Evolutionary conservation across 2,329 filamentous ascomycete species (phyloP), one percentile per base, ranked within the genome.

Genomic region (Rutstroemia sp.): DNA sequence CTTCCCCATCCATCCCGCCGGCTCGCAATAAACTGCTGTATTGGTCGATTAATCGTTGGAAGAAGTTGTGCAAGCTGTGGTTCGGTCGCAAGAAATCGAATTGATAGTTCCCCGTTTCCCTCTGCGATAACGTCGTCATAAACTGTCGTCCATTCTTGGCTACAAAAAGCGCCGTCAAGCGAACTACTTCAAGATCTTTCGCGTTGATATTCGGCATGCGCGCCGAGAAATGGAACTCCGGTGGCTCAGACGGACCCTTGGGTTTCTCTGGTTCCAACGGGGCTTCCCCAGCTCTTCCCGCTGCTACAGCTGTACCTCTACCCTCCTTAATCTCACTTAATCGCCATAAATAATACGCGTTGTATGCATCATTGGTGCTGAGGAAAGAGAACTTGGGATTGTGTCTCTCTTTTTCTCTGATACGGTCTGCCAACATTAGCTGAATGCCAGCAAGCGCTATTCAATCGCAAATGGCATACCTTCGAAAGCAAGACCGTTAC

Each of bases 121-220:
- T 84, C 73, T 96, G 92, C 23, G 88, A 90, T 61, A 99, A 76
- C 54, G 87, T 82, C 21, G 91, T 96, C 82, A 96, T 90, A 74
- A 94, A 99, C 59, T 87, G 85, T 59, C 92, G 86, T 14, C 94
- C 94, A 67, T 95, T 92, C 73, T 92, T 92, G 52, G 94, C 94
- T 50, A 92, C 90, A 72, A 94, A 96, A 25, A 95, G 77, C 19
- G 94, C 94, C 38, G 92, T 96, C 68, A 96, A 74, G 56, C 81
- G 78, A 56, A 87, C 78, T 50, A 86, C 78, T 64, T 86, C 83
- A 61, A 97, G 75, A 78, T 99, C 94, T 72, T 95, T 89, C 62
- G 95, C 90, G 73, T 87, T 96, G 74, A 99, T 96, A 64, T 92
- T 92, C 57, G 94, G 94, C 90, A 97, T 96, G 70, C 92, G 88